Evolutionary conservation across 1,284 basidiomycete species (phyloP), one percentile per base, ranked within the genome.

Genomic region (Naganishia sp.): DNA sequence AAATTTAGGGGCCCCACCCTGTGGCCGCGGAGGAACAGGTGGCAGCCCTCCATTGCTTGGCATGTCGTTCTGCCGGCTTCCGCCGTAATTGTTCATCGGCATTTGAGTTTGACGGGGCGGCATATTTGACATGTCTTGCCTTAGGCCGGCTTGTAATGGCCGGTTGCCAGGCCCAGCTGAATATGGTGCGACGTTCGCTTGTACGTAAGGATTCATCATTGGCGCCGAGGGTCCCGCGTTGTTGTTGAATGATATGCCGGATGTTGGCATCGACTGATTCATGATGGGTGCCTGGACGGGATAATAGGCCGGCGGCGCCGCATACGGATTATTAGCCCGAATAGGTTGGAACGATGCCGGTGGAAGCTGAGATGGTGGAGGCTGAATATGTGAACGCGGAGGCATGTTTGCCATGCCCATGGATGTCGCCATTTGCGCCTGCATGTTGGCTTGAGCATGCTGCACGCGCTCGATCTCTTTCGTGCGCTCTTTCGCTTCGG

Each of bases 401-500:
- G 43, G 43, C 48, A 61, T 61, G 10, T 42, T 50, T 15, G 48
- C 23, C 49, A 61, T 39, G 39, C 39, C 59, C n/a, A 39, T 36
- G 13, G 48, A 42, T 18, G 48, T 61, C 16, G 49, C 48, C 59
- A 61, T 61, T 10, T 60, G 57, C 31, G 59, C 59, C 36, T 61
- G 59, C 9, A 61, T 61, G 39, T 44, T 61, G 21, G 39, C 59
- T 3, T 61, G 59, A 49, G 59, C 59, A 15, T 61, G 59, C 28
- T 61, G 59, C 2, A 61, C 48, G 13, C 59, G 59, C 48, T 61
- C 59, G 33, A 61, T 28, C 39, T 61, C 59, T n/a, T 23, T 23
- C 3, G 48, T 50, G 48, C 59, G 59, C 28, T 61, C 59, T 36
- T 61, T 50, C 23, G 64, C 64, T 33, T 60, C 59, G 2, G 49